Base-by-base conservation (phyloP, 495 filamentous ascomycete genomes). In the Talaromyces liani region DNA sequence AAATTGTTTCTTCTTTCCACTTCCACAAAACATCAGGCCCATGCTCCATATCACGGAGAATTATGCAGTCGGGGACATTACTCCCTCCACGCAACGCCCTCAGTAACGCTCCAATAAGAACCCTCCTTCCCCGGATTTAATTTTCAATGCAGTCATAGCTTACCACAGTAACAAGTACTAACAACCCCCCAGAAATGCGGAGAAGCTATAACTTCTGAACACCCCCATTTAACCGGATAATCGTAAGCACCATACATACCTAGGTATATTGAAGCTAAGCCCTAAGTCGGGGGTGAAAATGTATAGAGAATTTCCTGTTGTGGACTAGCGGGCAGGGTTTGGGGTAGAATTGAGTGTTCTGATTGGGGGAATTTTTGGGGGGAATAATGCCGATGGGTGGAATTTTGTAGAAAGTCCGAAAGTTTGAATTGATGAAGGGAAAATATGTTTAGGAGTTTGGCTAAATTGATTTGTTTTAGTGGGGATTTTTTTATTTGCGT, bases 341-440 rank as follows among this genome's bases (percentile, higher is more conserved):
- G 16, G n/a, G n/a, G 18, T 18, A 9, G 45, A 9, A 18, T 8
- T 2, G 45, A 6, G n/a, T 16, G 45, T 3, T 55, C 51, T 55
- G 22, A 55, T 29, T 22, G 51, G 51, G 51, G 25, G 51, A 55
- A 55, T 88, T 61, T 96, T 83, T 16, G 6, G 10, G 7, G 45
- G 10, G 6, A 49, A 49, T 49, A 49, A 49, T 20, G 45, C 45
- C 45, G 45, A 49, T 49, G 45, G 45, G 45, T 20, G 45, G 45
- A 49, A 49, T 49, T 18, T 49, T 49, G 16, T 18, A 20, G 18
- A 20, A 4, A 49, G 6, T 8, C n/a, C 0, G 3, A 18, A 49
- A 18, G 45, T 49, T 18, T 18, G 45, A 49, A 20, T 49, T 41
- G 36, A 49, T 49, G n/a, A 49, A 49, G 45, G 45, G 45, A 2